phyloP scores from a whole-genome alignment of 441 rosid genomes.

The Populus tomentosa region DNA sequence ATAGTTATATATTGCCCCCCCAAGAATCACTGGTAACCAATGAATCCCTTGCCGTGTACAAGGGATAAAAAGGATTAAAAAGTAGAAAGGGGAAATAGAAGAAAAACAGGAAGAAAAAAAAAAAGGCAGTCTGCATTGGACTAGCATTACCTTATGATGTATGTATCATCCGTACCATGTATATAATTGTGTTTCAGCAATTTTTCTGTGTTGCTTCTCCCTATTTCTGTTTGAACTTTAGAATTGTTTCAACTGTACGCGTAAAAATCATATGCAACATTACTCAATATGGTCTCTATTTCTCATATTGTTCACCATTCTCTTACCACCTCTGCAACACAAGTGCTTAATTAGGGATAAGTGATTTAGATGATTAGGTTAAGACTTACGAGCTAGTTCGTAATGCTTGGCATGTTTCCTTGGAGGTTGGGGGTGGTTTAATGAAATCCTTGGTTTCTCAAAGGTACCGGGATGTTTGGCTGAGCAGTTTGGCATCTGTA shows the following conservation, averaged over 20 bases:
- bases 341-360: neutral
- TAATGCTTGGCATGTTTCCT: neutral
- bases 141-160: constrained; percentile 25
- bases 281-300: neutral
- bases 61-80: neutral
- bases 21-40: neutral
- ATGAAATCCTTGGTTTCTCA: neutral
- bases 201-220: neutral
- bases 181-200: constrained; percentile 10
- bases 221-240: neutral
- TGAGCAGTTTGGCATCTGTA: neutral
- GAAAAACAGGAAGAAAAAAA: neutral
- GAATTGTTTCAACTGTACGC: neutral
- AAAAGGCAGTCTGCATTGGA: constrained; percentile 41
- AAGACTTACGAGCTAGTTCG: neutral
- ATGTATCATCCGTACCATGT: constrained; percentile 25
- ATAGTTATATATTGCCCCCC: constrained; percentile 5
- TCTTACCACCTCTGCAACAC: neutral
- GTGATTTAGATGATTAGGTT: neutral
- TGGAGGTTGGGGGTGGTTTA: neutral
- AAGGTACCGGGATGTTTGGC: neutral
- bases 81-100: neutral
- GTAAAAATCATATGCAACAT: neutral
- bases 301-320: neutral
- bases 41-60: constrained; percentile 21